phyloP scores from a whole-genome alignment of 768 basidiomycete genomes.

The Pisolithus orientalis region DNA sequence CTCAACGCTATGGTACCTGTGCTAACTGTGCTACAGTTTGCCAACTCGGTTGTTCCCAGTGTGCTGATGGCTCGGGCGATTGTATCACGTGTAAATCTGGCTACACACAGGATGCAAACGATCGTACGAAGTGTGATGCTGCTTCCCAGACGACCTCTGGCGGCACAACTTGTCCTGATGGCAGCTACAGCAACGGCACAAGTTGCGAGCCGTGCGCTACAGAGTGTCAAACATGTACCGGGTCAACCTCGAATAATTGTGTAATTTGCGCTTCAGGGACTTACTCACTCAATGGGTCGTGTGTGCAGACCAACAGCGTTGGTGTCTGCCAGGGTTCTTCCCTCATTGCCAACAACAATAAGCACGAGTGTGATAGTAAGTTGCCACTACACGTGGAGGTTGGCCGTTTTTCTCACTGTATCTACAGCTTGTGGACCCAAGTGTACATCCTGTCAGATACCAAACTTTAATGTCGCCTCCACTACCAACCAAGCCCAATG shows the following conservation, averaged over 20 bases:
- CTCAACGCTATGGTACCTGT: neutral
- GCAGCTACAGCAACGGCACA: conserved; percentile 54
- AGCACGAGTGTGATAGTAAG: conserved; percentile 76
- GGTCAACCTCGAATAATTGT: conserved; percentile 64
- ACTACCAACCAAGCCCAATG: conserved; percentile 63
- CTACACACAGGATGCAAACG: conserved; percentile 60
- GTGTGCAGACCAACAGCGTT: conserved; percentile 56
- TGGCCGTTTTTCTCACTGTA: conserved; percentile 2
- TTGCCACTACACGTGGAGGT: neutral
- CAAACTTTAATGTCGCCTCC: conserved; percentile 64
- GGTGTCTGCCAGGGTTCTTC: conserved; percentile 72
- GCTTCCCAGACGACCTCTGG: conserved; percentile 41
- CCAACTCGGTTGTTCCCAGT: conserved; percentile 63
- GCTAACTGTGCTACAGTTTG: conserved; percentile 44
- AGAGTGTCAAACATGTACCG: conserved; percentile 66
- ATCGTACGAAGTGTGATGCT: conserved; percentile 60
- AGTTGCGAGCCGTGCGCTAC: conserved; percentile 56
- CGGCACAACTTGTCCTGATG: conserved; percentile 56
- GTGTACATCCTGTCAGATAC: conserved; percentile 72
- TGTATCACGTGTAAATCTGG: conserved; percentile 70
- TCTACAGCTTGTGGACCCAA: conserved; percentile 69
- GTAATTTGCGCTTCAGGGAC: conserved; percentile 57
- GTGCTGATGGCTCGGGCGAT: conserved; percentile 59
- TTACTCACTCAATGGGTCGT: conserved; percentile 61
- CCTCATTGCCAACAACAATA: conserved; percentile 74